These are phyloP conservation scores for Chaetomium fimeti DNA, from an alignment of 495 filamentous ascomycete species.

Conservation along the genomic window DNA sequence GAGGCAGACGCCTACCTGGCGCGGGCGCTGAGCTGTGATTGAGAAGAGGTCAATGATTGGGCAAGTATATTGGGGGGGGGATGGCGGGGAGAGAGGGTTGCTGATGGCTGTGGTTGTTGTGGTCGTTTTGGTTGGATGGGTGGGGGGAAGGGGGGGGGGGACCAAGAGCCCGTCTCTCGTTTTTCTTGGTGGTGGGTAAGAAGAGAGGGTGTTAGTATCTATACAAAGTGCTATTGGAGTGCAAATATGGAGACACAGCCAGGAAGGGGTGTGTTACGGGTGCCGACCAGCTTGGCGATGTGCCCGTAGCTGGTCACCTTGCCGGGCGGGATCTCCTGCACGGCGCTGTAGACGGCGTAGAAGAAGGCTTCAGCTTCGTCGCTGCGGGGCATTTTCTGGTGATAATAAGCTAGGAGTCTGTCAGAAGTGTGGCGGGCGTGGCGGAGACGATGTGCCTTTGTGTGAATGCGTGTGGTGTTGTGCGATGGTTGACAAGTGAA, in stretches of 20 bases:
- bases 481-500: not conserved
- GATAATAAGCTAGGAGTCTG: too few relatives aligned
- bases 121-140: too few relatives aligned
- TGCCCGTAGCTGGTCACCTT: constrained; percentile 87
- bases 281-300: constrained; percentile 75
- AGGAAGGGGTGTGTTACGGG: constrained; percentile 66
- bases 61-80: too few relatives aligned
- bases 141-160: too few relatives aligned
- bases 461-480: not conserved
- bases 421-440: not conserved
- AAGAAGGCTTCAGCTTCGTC: constrained; percentile 86
- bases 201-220: too few relatives aligned
- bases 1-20: constrained; percentile 84
- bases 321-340: constrained; percentile 80
- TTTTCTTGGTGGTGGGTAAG: too few relatives aligned
- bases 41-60: not conserved
- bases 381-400: constrained; percentile 66
- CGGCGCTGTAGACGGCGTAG: constrained; percentile 74
- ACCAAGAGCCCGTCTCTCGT: too few relatives aligned
- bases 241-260: too few relatives aligned
- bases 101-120: too few relatives aligned
- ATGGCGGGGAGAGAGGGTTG: too few relatives aligned
- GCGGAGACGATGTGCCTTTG: not conserved
- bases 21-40: constrained; percentile 60
- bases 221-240: too few relatives aligned